phyloP scores from a whole-genome alignment of 2,329 filamentous ascomycete species.

The Cytospora chrysosperma region DNA sequence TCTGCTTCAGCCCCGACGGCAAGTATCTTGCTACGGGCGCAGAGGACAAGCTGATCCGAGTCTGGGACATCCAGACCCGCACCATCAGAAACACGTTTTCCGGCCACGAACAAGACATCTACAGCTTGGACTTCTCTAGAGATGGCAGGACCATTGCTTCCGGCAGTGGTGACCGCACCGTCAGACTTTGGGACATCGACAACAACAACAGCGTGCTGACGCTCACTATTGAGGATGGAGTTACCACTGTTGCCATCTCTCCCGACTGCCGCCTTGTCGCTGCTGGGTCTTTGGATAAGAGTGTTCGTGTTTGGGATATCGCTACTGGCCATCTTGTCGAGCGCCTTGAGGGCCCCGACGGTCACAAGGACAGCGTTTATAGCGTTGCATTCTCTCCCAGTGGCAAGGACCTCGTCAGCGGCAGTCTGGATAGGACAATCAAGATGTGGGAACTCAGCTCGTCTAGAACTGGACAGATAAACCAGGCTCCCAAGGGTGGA shows the following conservation, averaged over 20 bases:
- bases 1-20: constrained; percentile 97
- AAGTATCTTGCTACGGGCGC: constrained; percentile 92
- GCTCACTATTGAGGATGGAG: constrained; percentile 91
- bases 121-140: constrained; percentile 90
- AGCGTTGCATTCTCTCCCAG: constrained; percentile 94
- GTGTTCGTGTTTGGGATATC: constrained; percentile 95
- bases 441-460: constrained; percentile 96
- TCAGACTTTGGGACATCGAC: constrained; percentile 95
- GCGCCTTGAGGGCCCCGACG: constrained; percentile 86
- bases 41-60: constrained; percentile 94
- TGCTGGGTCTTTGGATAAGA: constrained; percentile 94
- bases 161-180: constrained; percentile 89
- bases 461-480: constrained; percentile 60
- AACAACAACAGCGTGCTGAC: constrained; percentile 78
- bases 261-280: constrained; percentile 93
- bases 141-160: constrained; percentile 95
- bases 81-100: constrained; percentile 89
- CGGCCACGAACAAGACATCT: constrained; percentile 99
- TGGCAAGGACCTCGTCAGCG: constrained; percentile 88
- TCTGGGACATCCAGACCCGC: constrained; percentile 87
- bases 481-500: constrained; percentile 73
- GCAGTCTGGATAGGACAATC: constrained; percentile 95
- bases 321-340: constrained; percentile 82
- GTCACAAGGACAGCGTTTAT: constrained; percentile 96
- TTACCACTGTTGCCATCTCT: constrained; percentile 96